Evolutionary conservation across 2,329 filamentous ascomycete species (phyloP), one percentile per base, ranked within the genome.

Genomic region (Huntiella omanensis): DNA sequence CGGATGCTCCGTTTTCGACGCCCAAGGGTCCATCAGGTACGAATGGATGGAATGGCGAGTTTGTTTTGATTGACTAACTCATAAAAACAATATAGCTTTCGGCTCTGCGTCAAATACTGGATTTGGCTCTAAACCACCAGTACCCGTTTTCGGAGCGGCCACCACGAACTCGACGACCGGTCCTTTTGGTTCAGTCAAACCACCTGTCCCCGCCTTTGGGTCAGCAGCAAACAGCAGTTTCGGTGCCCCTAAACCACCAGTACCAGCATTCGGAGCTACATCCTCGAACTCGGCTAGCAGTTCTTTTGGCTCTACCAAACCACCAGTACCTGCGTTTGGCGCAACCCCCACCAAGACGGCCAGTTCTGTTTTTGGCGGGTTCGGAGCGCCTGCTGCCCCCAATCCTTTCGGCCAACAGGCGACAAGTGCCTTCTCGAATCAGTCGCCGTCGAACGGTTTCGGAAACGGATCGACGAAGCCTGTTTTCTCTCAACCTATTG

Each of bases 11-110:
- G 11, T 15, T 37, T 12, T 28, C 40, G n/a, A 17, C 41, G 6
- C 15, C 45, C 5, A 45, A n/a, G 16, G 32, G 37, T n/a, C 12
- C 48, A 34, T 22, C 33, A 41, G 48, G 48, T 50, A 50, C 11
- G 17, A 13, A 22, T 44, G 4, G 16, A 38, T 15, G 15, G 13
- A 34, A 13, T 34, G 15, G 28, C n/a, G n/a, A 11, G 33, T 33
- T 34, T 6, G 10, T 10, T 33, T 17, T 34, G 28, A 16, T 28
- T 8, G 10, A 43, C 32, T 43, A 35, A 43, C 40, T 17, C 16
- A 4, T 15, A 36, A 13, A 13, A 13, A 41, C 39, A 28, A 13
- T 43, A 6, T 34, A 43, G 40, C 32, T 43, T 43, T 38, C 7
- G 40, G 34, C 3, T 22, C 43, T 13, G 28, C 13, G 17, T 5